A percentile compares a stretch with the other conserved stretches of the same genome.
Evolutionary conservation across 2,329 filamentous ascomycete genomes (phyloP).

Genomic region (Herpomyces periplanetae): DNA sequence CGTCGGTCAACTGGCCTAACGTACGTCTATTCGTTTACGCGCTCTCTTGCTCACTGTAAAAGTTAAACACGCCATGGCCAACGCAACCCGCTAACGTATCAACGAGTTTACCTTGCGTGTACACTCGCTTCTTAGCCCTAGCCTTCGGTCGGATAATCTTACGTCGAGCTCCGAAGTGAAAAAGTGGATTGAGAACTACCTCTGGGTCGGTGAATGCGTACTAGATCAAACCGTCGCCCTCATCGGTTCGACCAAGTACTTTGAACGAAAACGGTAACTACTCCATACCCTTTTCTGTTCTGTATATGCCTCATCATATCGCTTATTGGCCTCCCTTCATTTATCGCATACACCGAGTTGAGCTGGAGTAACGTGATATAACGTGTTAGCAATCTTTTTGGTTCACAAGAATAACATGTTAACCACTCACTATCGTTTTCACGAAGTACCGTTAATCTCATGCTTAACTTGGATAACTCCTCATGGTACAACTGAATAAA

Average conservation of each 20-base stretch:
- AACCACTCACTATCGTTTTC: no score
- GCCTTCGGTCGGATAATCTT: conserved; percentile 54
- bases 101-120: conserved; percentile 11
- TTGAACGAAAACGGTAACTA: conserved; percentile 42
- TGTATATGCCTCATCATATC: no score
- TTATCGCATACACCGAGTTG: no score
- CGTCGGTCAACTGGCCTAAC: conserved; percentile 88
- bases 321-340: no score
- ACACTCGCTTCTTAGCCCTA: conserved; percentile 16
- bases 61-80: conserved; percentile 6
- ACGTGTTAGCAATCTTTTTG: no score
- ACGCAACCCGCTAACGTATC: conserved; percentile 3
- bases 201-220: conserved; percentile 79
- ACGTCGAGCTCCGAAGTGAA: conserved; percentile 45
- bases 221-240: conserved; percentile 91
- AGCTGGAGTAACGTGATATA: no score
- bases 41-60: conserved; percentile 1
- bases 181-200: conserved; percentile 68
- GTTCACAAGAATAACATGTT: no score
- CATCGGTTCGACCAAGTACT: conserved; percentile 52
- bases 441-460: no score
- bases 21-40: conserved; percentile 18
- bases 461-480: no score
- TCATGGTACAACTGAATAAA: no score
- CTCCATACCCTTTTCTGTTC: no score